These are phyloP conservation scores for Schoenoplectus triqueter DNA, from an alignment of 202 grass and related monocot species.

Conservation along the genomic window DNA sequence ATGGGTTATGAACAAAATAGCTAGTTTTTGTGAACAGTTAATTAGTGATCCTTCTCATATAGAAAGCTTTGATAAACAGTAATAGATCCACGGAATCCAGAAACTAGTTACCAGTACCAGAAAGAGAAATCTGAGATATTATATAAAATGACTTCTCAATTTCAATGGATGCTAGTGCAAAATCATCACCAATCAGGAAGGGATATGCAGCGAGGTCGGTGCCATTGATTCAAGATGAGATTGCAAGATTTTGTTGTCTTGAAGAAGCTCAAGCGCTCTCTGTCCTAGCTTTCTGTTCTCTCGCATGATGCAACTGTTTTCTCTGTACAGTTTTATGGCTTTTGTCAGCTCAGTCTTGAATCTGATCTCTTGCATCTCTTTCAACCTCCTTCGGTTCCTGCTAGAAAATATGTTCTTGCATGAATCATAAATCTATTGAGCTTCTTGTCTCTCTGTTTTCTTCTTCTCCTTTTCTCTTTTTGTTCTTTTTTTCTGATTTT, in stretches of 20 bases:
- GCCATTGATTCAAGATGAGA: conserved; percentile 41
- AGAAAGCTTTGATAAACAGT: not conserved
- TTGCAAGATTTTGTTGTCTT: conserved; percentile 57
- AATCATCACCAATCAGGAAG: not conserved
- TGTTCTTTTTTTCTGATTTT: not conserved
- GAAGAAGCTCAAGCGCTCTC: conserved; percentile 53
- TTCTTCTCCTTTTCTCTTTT: not conserved
- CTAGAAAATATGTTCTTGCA: not conserved
- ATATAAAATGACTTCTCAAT: not conserved
- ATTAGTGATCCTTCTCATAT: not conserved
- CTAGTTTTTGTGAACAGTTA: not conserved
- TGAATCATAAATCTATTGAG: conserved; percentile 28
- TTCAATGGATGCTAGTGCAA: not conserved
- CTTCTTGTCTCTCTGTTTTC: not conserved
- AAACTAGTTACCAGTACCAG: not conserved
- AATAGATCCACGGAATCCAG: not conserved
- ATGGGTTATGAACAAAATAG: not conserved
- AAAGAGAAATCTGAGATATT: not conserved
- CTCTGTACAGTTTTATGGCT: conserved; percentile 63
- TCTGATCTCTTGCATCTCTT: conserved; percentile 17
- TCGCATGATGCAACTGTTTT: conserved; percentile 69
- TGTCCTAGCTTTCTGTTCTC: conserved; percentile 71
- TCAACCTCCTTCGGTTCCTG: conserved; percentile 42
- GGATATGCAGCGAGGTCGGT: not conserved
- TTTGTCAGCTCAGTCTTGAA: conserved; percentile 64